Evolutionary conservation across 495 filamentous ascomycete species (phyloP).

Genomic region (Podospora fimiseda): DNA sequence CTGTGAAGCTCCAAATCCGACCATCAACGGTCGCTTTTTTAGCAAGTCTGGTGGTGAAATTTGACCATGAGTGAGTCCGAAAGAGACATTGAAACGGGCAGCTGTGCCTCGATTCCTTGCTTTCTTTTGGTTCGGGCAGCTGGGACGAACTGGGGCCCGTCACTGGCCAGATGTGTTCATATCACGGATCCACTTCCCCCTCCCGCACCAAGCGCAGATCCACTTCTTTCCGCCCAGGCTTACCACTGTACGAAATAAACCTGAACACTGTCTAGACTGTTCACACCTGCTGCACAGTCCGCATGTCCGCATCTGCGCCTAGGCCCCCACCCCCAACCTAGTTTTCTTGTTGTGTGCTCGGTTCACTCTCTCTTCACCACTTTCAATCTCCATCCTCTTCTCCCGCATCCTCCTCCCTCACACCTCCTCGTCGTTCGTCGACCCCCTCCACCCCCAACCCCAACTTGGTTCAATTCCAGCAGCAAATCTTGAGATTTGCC

Average conservation of each 20-base stretch:
- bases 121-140: slow-evolving; percentile 1
- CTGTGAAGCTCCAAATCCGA: background rate
- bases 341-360: slow-evolving; percentile 13
- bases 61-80: background rate
- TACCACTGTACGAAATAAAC: slow-evolving; percentile 9
- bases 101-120: slow-evolving; percentile 1
- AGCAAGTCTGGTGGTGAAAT: background rate
- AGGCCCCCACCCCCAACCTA: background rate
- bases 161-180: slow-evolving; percentile 4
- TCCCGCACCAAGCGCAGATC: slow-evolving; percentile 4
- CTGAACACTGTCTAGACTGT: background rate
- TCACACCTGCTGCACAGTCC: background rate
- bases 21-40: background rate
- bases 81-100: background rate
- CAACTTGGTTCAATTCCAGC: slow-evolving; percentile 42
- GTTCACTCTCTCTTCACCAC: slow-evolving; percentile 14
- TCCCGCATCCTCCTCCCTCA: slow-evolving; percentile 14
- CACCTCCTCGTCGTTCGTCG: slow-evolving; percentile 19
- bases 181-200: slow-evolving; percentile 3
- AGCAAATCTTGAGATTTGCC: slow-evolving; percentile 43
- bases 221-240: slow-evolving; percentile 1
- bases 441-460: slow-evolving; percentile 14
- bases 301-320: background rate
- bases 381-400: slow-evolving; percentile 14
- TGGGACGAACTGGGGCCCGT: slow-evolving; percentile 1